These are phyloP conservation scores for Xylaria bambusicola DNA, from an alignment of 495 filamentous ascomycete species.

Conservation along the genomic window DNA sequence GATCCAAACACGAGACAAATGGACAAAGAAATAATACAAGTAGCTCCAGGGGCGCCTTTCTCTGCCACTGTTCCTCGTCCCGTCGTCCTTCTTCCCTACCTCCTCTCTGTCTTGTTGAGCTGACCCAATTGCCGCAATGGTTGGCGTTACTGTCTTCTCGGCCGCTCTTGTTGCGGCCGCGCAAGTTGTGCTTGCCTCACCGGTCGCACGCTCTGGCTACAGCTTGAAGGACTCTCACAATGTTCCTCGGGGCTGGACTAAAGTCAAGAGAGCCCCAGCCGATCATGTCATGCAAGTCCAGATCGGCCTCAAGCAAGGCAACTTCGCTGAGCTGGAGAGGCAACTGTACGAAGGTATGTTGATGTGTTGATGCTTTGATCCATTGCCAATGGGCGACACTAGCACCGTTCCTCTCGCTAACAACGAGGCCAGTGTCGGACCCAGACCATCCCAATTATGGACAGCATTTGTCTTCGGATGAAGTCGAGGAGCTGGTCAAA, in stretches of 20 bases:
- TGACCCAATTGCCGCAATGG: conserved; percentile 26
- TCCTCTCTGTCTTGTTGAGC: neutral
- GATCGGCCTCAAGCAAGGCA: conserved; percentile 38
- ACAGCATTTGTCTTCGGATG: conserved; percentile 54
- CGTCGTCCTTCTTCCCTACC: neutral
- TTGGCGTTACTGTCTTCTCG: conserved; percentile 30
- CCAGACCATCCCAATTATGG: conserved; percentile 58
- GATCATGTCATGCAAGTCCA: conserved; percentile 39
- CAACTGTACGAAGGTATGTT: conserved; percentile 47
- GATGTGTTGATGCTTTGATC: neutral
- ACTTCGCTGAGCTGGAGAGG: conserved; percentile 56
- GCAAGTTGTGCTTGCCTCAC: conserved; percentile 32
- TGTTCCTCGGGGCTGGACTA: conserved; percentile 51
- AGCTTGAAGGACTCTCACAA: conserved; percentile 55
- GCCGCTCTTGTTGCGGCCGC: conserved; percentile 26
- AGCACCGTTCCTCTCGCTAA: conserved; percentile 5
- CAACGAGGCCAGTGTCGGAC: conserved; percentile 54
- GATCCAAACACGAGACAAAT: no score
- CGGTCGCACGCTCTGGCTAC: conserved; percentile 44
- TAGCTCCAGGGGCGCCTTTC: neutral
- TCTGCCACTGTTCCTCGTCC: neutral
- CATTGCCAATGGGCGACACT: neutral
- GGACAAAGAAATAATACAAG: no score
- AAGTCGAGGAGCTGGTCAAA: conserved; percentile 55
- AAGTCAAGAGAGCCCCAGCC: conserved; percentile 48